A percentile compares a stretch with the other conserved stretches of the same genome.
Conservation (phyloP, 2,329 filamentous ascomycete species). For the Diplocarpon rosae region DNA sequence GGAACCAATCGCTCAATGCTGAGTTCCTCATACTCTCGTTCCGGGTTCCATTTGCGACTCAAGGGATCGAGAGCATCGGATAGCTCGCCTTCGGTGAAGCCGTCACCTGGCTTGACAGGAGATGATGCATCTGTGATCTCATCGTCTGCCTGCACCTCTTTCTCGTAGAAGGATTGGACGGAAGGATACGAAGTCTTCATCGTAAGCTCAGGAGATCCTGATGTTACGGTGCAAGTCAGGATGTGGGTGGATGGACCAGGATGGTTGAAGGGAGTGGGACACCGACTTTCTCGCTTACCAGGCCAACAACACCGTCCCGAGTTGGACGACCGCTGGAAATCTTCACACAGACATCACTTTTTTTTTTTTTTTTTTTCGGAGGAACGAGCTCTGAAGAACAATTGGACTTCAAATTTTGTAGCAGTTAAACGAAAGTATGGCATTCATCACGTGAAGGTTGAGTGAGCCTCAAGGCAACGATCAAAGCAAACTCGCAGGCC, state of each 20-base stretch:
- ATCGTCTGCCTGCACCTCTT: constrained; percentile 10
- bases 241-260: background rate
- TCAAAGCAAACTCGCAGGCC: background rate
- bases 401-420: constrained; percentile 12
- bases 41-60: constrained; percentile 31
- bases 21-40: constrained; percentile 35
- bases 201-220: background rate
- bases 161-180: constrained; percentile 23
- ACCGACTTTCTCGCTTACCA: background rate
- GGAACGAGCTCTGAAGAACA: constrained; percentile 10
- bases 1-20: constrained; percentile 37
- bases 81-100: constrained; percentile 40
- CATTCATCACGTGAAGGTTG: constrained; percentile 24
- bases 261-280: background rate
- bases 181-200: constrained; percentile 20
- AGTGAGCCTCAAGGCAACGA: constrained; percentile 5
- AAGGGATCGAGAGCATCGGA: constrained; percentile 30
- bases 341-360: too few species aligned
- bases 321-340: background rate
- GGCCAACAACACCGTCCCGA: background rate
- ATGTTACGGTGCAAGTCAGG: background rate
- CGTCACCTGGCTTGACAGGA: constrained; percentile 32
- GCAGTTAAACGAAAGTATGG: constrained; percentile 24
- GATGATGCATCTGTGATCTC: background rate
- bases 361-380: too few species aligned